Evolutionary conservation across 1,284 basidiomycete species (phyloP), one percentile per base, ranked within the genome.

Genomic region (Chiua sp.): DNA sequence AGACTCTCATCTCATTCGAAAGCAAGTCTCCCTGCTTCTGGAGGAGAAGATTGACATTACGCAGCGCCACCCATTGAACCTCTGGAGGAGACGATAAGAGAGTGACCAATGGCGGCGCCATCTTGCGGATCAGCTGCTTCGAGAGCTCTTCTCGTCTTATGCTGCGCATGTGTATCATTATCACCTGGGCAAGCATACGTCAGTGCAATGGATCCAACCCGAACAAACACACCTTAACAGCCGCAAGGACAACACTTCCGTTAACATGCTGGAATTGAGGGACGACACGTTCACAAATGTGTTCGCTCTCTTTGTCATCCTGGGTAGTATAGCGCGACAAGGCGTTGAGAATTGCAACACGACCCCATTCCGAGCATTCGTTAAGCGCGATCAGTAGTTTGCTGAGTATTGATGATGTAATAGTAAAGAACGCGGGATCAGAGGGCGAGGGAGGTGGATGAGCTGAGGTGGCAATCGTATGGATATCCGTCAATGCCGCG

Each of bases 351-450:
- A 99, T 90, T 2, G 95, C 94, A 26, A 99, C 95, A 59, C 97
- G 87, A 37, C 97, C 97, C 97, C 97, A 99, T 79, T 99, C 97
- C 0, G 97, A 98, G 75, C 97, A 98, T 78, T 98, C 98, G 75
- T 98, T 98, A 39, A 99, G 83, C 3, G 97, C 97, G 56, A 98
- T 92, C 60, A 99, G 83, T 6, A 99, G 86, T 75, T 98, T 98
- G 75, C 86, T 91, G 59, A 99, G 84, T 53, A 98, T 78, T 1
- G 86, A 77, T 26, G 87, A 79, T 51, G 96, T 95, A 72, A 99
- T 94, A 63, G 80, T 79, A 77, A 98, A 98, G 55, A 91, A 75
- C 15, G 87, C 91, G 3, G 86, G 79, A 53, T 91, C 85, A 0
- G 87, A 82, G 4, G 86, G 75, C 1, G 85, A 80, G 11, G 81